Conservation (phyloP, 352 stramenopile species). For the Phytophthora fragariaefolia region DNA sequence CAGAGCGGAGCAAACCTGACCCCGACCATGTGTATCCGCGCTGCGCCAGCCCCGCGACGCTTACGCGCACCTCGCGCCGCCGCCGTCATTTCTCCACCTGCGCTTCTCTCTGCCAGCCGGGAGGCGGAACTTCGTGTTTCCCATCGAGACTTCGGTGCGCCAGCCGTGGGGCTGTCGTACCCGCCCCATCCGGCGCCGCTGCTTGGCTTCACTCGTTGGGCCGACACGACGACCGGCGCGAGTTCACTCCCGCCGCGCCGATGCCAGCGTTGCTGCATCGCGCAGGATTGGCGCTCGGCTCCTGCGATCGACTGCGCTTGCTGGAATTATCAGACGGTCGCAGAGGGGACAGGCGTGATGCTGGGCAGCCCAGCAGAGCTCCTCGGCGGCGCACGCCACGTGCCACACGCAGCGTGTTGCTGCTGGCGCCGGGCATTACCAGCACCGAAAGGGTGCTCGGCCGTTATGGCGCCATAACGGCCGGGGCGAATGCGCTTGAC, state of each 20-base stretch:
- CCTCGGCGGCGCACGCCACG: no score
- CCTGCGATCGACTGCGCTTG: slow-evolving; percentile 14
- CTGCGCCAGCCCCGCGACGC: background rate
- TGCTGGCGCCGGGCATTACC: background rate
- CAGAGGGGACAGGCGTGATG: slow-evolving; percentile 26
- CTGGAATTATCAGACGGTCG: slow-evolving; percentile 42
- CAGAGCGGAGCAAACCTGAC: background rate
- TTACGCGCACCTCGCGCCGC: background rate
- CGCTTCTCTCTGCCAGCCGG: slow-evolving; percentile 12
- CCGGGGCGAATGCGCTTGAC: slow-evolving; percentile 16
- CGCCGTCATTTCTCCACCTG: background rate
- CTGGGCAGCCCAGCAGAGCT: no score
- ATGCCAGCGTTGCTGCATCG: slow-evolving; percentile 13
- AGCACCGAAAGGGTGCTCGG: background rate
- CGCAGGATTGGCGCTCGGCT: slow-evolving; percentile 18
- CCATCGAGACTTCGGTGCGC: slow-evolving; percentile 36
- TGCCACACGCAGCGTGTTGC: background rate
- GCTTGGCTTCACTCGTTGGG: background rate
- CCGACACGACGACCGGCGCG: slow-evolving; percentile 21
- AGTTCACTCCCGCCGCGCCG: background rate
- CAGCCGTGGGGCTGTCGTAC: slow-evolving; percentile 24
- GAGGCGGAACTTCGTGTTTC: slow-evolving; percentile 14
- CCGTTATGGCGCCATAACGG: slow-evolving; percentile 4
- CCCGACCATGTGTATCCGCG: background rate
- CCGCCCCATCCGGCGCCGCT: slow-evolving; percentile 14